Percentiles rank a stretch among this genome's conserved stretches.
These are phyloP conservation scores for Laetiporus sulphureus DNA, from an alignment of 1,284 basidiomycete genomes.

Conservation along the genomic window DNA sequence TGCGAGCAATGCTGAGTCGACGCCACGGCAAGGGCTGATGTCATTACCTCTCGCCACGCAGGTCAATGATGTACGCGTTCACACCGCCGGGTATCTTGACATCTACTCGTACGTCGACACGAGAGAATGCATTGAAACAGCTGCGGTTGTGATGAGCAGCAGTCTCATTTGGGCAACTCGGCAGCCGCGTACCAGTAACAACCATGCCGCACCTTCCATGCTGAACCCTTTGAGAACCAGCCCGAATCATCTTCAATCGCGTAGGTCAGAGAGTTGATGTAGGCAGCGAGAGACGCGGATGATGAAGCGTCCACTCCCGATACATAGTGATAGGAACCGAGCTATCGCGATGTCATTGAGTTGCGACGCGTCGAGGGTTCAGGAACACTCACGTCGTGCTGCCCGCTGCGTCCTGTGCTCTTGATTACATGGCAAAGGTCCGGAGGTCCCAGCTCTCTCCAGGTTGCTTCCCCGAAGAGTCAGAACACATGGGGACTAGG, in stretches of 20 bases:
- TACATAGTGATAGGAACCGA: conserved; percentile 91
- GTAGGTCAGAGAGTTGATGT: conserved; percentile 97
- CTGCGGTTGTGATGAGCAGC: conserved; percentile 30
- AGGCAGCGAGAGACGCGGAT: conserved; percentile 94
- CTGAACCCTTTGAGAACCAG: conserved; percentile 85
- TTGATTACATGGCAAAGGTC: conserved; percentile 97
- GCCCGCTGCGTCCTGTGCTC: conserved; percentile 75
- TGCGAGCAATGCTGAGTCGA: conserved; percentile 3
- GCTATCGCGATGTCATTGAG: conserved; percentile 35
- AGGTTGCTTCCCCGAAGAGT: conserved; percentile 60
- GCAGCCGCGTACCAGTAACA: conserved; percentile 76
- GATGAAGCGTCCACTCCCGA: conserved; percentile 97
- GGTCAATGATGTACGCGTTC: conserved; percentile 89
- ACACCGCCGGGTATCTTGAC: conserved; percentile 99
- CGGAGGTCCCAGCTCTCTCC: too few species aligned
- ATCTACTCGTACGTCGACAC: conserved; percentile 95
- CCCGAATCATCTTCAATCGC: conserved; percentile 87
- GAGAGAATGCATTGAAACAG: conserved; percentile 97
- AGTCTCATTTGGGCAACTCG: background rate
- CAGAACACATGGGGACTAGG: conserved; percentile 9
- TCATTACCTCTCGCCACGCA: conserved; percentile 87
- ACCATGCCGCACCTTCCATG: conserved; percentile 95
- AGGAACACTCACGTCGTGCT: conserved; percentile 69
- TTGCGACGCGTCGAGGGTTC: conserved; percentile 5
- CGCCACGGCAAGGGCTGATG: background rate